phyloP scores from a whole-genome alignment of 2,329 filamentous ascomycete genomes.

The Verruconis gallopava region DNA sequence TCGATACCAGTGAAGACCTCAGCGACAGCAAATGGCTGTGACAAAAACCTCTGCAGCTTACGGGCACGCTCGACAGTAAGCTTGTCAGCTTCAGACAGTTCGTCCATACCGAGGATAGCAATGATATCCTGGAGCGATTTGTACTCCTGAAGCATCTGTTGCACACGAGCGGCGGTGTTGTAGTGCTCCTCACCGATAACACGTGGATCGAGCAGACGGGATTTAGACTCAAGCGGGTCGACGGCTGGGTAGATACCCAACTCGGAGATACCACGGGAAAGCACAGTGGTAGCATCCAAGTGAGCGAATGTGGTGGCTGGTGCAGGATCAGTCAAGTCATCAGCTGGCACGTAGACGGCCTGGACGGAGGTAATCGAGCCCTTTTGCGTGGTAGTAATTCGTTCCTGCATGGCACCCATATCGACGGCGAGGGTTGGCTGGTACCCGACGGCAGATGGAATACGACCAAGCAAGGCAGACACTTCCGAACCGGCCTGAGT shows the following conservation, averaged over 20 bases:
- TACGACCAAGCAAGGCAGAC: conserved; percentile 98
- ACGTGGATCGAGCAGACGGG: conserved; percentile 98
- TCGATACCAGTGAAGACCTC: conserved; percentile 86
- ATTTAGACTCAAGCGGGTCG: conserved; percentile 99
- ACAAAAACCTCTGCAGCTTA: conserved; percentile 99
- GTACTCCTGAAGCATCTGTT: conserved; percentile 99
- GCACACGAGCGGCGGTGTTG: conserved; percentile 82
- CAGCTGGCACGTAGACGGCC: conserved; percentile 99
- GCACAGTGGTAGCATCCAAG: conserved; percentile 99
- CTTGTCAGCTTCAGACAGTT: conserved; percentile 98
- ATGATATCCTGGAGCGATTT: conserved; percentile 99
- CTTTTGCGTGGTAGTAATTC: conserved; percentile 99
- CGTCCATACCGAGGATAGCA: conserved; percentile 99
- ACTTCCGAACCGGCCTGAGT: conserved; percentile 99
- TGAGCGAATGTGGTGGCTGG: conserved; percentile 99
- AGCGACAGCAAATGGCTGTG: conserved; percentile 91
- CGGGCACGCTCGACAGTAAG: conserved; percentile 99
- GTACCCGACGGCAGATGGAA: conserved; percentile 99
- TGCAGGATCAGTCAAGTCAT: conserved; percentile 99
- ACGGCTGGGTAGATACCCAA: conserved; percentile 99
- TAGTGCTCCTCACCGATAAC: conserved; percentile 98
- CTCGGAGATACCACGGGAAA: conserved; percentile 99
- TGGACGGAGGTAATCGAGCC: conserved; percentile 99
- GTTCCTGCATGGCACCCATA: conserved; percentile 99
- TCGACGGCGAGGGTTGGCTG: conserved; percentile 96